These are phyloP conservation scores for Apiotrichum gracile DNA, from an alignment of 1,284 basidiomycete genomes.

Conservation along the genomic window DNA sequence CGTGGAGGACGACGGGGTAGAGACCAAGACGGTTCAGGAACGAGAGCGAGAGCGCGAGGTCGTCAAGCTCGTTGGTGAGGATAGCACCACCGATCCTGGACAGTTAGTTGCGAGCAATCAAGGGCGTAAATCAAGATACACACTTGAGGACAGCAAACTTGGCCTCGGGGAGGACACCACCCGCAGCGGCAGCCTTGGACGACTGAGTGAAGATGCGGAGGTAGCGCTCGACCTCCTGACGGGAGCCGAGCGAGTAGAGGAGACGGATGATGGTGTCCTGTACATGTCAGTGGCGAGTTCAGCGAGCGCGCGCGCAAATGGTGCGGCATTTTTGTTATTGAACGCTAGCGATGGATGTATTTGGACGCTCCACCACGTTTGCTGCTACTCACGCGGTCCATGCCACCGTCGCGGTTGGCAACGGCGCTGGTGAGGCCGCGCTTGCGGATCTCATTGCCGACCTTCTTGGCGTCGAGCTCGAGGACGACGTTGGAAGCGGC, in stretches of 20 bases:
- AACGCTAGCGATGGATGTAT: no score
- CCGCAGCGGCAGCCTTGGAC: constrained; percentile 60
- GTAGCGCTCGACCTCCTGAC: constrained; percentile 92
- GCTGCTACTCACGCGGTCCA: constrained; percentile 45
- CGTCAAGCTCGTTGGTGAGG: constrained; percentile 73
- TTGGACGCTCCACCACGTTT: no score
- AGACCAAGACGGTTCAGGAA: constrained; percentile 90
- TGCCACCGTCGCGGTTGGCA: constrained; percentile 36
- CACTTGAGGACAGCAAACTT: constrained; percentile 88
- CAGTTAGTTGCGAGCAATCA: neutral
- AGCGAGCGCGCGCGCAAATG: no score
- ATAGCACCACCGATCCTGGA: constrained; percentile 79
- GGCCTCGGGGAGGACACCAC: constrained; percentile 53
- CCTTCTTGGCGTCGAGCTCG: constrained; percentile 41
- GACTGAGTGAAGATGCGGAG: constrained; percentile 90
- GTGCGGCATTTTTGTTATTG: no score
- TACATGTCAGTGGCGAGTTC: neutral
- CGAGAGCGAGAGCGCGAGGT: constrained; percentile 83
- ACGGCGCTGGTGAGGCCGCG: constrained; percentile 35
- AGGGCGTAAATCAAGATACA: constrained; percentile 10
- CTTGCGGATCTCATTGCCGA: constrained; percentile 45
- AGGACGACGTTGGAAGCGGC: constrained; percentile 37
- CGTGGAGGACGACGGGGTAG: constrained; percentile 90
- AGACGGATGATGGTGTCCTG: constrained; percentile 89
- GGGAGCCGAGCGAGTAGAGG: constrained; percentile 88